Base-by-base conservation (phyloP, 2,329 filamentous ascomycete genomes). In the Fusarium xyrophilum region DNA sequence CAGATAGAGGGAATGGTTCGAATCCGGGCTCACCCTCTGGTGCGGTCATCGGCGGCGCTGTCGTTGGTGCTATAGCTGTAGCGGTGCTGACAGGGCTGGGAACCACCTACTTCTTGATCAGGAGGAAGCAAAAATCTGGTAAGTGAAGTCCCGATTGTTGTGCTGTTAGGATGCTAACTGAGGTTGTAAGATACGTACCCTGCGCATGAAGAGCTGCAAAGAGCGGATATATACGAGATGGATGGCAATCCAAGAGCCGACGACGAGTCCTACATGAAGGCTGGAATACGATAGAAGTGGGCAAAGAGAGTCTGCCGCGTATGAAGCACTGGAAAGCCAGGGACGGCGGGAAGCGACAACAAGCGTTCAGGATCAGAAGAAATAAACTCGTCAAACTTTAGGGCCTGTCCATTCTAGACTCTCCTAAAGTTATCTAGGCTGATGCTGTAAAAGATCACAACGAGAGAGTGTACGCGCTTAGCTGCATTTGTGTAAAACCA, bases 21-120 rank as follows among this genome's bases (percentile, higher is more conserved):
- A 50, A 53, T 5, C 23, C 38, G 2, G 14, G 13, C 6, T 42
- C 60, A 6, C 47, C 48, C 14, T 57, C 65, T 19, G 56, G 65
- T 3, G 46, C 28, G 6, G 48, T 62, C 0, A 63, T 72, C 3
- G 57, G 61, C 2, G 69, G 67, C 19, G 52, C 52, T 14, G 59
- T 72, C 1, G 56, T 51, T 2, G 65, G 58, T 2, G 39, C 27
- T 7, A 8, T 67, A 1, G 27, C 59, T 4, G 65, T 59, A 12
- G 50, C 50, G 19, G 23, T 25, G 14, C 9, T 68, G 12, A n/a
- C 63, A 14, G 50, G 51, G 1, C 9, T 60, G 2, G 65, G 67
- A 6, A 15, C 65, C 9, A 33, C 53, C 30, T 69, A 58, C 23
- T 28, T 60, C 3, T 3, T 64, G 0, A 38, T 35, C 2, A 55